Conservation (phyloP, 2,329 filamentous ascomycete genomes). For the Aureobasidium sp. region DNA sequence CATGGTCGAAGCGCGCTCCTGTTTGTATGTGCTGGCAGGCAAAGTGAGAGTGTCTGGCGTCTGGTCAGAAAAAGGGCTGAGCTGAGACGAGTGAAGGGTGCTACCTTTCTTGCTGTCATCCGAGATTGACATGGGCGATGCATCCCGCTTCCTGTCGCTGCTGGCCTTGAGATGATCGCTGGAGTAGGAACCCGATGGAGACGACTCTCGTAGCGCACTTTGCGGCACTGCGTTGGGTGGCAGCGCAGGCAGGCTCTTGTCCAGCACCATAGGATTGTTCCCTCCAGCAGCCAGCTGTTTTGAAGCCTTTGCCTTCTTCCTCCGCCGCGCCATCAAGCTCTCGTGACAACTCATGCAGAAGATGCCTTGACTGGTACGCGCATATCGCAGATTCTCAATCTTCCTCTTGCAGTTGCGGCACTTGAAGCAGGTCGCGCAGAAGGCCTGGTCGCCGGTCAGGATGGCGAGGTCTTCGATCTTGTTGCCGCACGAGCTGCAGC, state of each 20-base stretch:
- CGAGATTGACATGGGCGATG: constrained; percentile 28
- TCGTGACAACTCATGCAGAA: constrained; percentile 99
- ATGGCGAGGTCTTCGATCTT: constrained; percentile 99
- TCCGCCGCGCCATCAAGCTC: constrained; percentile 83
- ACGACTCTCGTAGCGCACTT: constrained; percentile 56
- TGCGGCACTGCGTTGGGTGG: constrained; percentile 66
- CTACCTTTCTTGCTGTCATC: constrained; percentile 24
- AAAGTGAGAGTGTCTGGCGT: constrained; percentile 56
- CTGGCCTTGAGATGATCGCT: constrained; percentile 43
- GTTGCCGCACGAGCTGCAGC: constrained; percentile 90
- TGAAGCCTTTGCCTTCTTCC: constrained; percentile 69
- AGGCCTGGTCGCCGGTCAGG: constrained; percentile 93
- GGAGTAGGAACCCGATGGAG: constrained; percentile 55
- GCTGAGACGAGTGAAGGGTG: constrained; percentile 1
- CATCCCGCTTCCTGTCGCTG: constrained; percentile 24
- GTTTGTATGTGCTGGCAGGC: constrained; percentile 69
- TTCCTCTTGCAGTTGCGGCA: constrained; percentile 98
- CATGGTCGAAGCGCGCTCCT: constrained; percentile 66
- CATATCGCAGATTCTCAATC: constrained; percentile 97
- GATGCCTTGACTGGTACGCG: constrained; percentile 93
- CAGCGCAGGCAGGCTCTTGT: constrained; percentile 88
- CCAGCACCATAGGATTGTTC: constrained; percentile 57
- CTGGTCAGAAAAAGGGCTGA: constrained; percentile 15
- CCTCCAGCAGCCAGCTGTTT: constrained; percentile 26
- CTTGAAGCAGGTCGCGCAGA: constrained; percentile 93